Conservation (phyloP, 495 filamentous ascomycete genomes). For the Copromyces sp. region DNA sequence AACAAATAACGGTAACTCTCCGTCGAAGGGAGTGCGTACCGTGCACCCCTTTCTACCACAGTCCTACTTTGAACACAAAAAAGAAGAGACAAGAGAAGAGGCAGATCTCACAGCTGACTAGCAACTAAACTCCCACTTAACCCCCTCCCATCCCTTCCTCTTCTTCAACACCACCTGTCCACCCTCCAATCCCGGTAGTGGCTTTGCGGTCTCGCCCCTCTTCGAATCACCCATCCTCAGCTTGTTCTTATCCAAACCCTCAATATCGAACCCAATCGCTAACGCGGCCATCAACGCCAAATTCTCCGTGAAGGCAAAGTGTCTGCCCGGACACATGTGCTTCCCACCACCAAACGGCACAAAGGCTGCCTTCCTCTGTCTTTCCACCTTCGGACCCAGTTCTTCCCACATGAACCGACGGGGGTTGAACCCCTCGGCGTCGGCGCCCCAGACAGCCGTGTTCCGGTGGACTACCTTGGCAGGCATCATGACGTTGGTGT, state of each 20-base stretch:
- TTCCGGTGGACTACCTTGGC: constrained; percentile 16
- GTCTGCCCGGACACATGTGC: constrained; percentile 35
- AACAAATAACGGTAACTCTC: too few relatives aligned
- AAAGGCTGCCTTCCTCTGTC: constrained; percentile 13
- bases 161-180: constrained; percentile 5
- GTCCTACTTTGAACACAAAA: too few relatives aligned
- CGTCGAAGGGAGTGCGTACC: too few relatives aligned
- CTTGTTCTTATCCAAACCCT: constrained; percentile 1
- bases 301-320: constrained; percentile 35
- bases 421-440: constrained; percentile 19
- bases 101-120: neutral
- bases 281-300: constrained; percentile 24
- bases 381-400: constrained; percentile 7
- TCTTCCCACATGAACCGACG: constrained; percentile 22
- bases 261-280: constrained; percentile 29
- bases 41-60: too few relatives aligned
- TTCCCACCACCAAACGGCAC: constrained; percentile 37
- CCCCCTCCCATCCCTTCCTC: constrained; percentile 19
- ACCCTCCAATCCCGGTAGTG: constrained; percentile 7
- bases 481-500: constrained; percentile 18
- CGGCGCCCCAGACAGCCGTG: constrained; percentile 24
- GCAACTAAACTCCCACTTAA: constrained; percentile 14
- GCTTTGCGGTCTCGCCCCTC: constrained; percentile 9
- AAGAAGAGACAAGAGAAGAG: neutral
- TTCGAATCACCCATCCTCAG: constrained; percentile 1